Conservation (phyloP, 1,139 yeast genomes). For the Pichia sp. region DNA sequence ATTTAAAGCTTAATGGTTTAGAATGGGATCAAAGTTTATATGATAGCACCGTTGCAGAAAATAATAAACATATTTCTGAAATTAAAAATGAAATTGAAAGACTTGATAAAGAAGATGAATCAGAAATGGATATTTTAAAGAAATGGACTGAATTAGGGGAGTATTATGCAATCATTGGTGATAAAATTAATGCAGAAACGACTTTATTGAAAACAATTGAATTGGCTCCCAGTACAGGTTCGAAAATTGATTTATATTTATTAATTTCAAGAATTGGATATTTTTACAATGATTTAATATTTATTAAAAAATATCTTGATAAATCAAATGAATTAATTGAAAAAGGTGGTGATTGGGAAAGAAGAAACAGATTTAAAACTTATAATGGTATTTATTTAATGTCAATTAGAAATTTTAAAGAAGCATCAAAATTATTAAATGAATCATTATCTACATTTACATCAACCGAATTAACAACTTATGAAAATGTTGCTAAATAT, state of each 20-base stretch:
- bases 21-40: constrained; percentile 57
- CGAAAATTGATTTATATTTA: constrained; percentile 79
- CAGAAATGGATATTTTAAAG: constrained; percentile 74
- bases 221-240: constrained; percentile 79
- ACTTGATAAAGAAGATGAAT: constrained; percentile 85
- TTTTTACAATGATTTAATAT: constrained; percentile 72
- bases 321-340: constrained; percentile 72
- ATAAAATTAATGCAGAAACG: constrained; percentile 63
- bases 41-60: constrained; percentile 43
- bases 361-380: constrained; percentile 90
- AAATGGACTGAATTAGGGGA: constrained; percentile 81
- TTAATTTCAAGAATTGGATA: constrained; percentile 82
- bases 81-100: constrained; percentile 61
- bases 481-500: constrained; percentile 84
- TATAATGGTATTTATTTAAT: constrained; percentile 79
- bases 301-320: constrained; percentile 68
- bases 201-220: constrained; percentile 73
- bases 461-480: constrained; percentile 84
- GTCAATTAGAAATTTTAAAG: constrained; percentile 80
- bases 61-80: constrained; percentile 48
- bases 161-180: constrained; percentile 81
- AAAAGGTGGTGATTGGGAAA: constrained; percentile 99
- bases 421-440: constrained; percentile 76
- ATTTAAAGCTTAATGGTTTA: constrained; percentile 34
- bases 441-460: constrained; percentile 95